Evolutionary conservation across 352 stramenopile genomes (phyloP), one percentile per base, ranked within the genome.

Genomic region (Phytophthora ramorum): DNA sequence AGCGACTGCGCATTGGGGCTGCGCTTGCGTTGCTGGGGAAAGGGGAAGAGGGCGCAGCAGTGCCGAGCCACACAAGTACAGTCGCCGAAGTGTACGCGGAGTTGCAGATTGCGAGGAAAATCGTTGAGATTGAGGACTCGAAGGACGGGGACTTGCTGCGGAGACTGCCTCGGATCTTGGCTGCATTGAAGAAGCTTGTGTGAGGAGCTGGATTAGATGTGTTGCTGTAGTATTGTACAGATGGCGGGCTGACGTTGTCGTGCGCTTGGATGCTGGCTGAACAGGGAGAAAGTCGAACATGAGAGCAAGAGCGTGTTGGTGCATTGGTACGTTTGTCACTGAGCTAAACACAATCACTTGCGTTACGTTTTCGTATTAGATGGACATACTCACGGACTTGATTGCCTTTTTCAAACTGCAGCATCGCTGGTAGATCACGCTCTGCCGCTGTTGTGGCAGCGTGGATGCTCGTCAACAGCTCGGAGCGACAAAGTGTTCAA

Each of bases 351-450:
- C 7, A 38, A 3, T 20, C 47, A 13, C 20, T 45, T 19, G n/a
- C n/a, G 32, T 1, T 48, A 4, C 26, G 4, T 32, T 32, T 32
- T 32, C 26, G 26, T 32, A 32, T 32, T 32, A 8, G 7, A 32
- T 32, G 26, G 26, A 3, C 22, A 24, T 24, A 24, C 22, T 24
- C 22, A 22, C 17, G n/a, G 13, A 8, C 7, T 22, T 46, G 40
- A 14, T 28, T 13, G 6, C 14, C 16, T 20, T 17, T 9, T 17
- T 7, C 16, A 19, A 2, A 17, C 1, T 37, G n/a, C 53, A 93
- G 85, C 37, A 72, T 93, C 14, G 83, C 83, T 5, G 83, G 85
- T 2, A 76, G 83, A 35, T 93, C 83, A 0, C 78, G 85, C 4
- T 93, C 85, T 1, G 73, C 78, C 0, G 76, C 85, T 2, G 68